Conservation (phyloP, 305 asterid species). For the Rubia peregrina region DNA sequence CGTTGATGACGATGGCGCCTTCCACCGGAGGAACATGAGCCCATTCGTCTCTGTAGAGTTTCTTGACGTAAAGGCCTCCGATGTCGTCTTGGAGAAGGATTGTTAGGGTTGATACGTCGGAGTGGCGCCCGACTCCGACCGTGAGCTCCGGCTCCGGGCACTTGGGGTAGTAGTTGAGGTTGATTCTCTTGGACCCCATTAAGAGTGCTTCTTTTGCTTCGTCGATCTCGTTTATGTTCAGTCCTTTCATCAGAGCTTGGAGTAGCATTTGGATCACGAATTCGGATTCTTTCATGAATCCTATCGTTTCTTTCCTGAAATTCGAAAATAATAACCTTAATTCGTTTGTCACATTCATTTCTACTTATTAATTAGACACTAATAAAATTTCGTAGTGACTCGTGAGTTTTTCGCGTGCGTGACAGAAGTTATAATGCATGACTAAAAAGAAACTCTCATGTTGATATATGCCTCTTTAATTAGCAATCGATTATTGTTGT, state of each 20-base stretch:
- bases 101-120: slow-evolving; percentile 22
- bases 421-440: too few relatives aligned
- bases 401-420: too few relatives aligned
- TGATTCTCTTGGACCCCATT: slow-evolving; percentile 15
- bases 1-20: slow-evolving; percentile 21
- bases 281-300: not conserved
- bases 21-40: slow-evolving; percentile 14
- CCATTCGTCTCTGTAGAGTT: slow-evolving; percentile 8
- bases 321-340: not conserved
- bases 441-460: too few relatives aligned
- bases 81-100: slow-evolving; percentile 23
- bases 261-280: not conserved
- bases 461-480: too few relatives aligned
- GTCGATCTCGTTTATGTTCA: not conserved
- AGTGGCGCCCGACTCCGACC: slow-evolving; percentile 23
- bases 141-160: slow-evolving; percentile 21
- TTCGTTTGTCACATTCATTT: too few relatives aligned
- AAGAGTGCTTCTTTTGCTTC: slow-evolving; percentile 11
- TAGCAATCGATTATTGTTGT: too few relatives aligned
- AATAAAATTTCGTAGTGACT: too few relatives aligned
- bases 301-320: slow-evolving; percentile 3
- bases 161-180: slow-evolving; percentile 12
- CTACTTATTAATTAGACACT: too few relatives aligned
- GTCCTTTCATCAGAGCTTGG: slow-evolving; percentile 1
- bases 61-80: slow-evolving; percentile 20